A percentile compares a stretch with the other conserved stretches of the same genome.
Evolutionary conservation across 83 land plant species (phyloP).

Genomic region (Thuja plicata): DNA sequence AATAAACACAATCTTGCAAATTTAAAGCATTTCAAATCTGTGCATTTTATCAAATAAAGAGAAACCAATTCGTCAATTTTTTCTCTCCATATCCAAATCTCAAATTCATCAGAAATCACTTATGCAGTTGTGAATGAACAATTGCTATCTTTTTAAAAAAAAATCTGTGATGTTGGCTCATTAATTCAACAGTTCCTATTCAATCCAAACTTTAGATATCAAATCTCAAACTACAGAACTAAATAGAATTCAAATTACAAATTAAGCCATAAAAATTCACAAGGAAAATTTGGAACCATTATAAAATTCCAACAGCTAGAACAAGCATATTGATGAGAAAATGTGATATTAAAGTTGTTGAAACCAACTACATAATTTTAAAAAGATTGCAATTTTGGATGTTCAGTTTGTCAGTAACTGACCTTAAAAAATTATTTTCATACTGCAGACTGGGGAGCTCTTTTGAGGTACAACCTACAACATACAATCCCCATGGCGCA

Average conservation of each 20-base stretch:
- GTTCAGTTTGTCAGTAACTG: background rate
- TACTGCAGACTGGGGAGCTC: background rate
- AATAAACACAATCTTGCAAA: background rate
- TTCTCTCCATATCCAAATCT: background rate
- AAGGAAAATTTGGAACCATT: background rate
- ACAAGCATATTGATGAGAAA: background rate
- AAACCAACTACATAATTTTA: background rate
- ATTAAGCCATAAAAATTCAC: background rate
- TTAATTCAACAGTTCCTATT: background rate
- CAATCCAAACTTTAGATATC: background rate
- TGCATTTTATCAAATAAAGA: too few species aligned
- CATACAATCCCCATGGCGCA: background rate
- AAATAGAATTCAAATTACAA: background rate
- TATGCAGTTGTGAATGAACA: background rate
- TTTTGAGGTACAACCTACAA: background rate
- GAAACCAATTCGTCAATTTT: background rate
- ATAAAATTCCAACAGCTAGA: background rate
- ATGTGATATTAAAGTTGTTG: background rate
- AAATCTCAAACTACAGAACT: background rate
- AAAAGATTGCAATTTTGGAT: background rate
- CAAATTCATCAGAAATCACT: background rate
- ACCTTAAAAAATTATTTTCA: background rate
- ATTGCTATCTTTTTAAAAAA: too few species aligned
- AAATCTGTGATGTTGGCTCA: background rate
- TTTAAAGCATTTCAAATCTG: background rate